A percentile compares a stretch with the other conserved stretches of the same genome.
Conservation (phyloP, 1,139 yeast species). For the Yamadazyma epiphylla region DNA sequence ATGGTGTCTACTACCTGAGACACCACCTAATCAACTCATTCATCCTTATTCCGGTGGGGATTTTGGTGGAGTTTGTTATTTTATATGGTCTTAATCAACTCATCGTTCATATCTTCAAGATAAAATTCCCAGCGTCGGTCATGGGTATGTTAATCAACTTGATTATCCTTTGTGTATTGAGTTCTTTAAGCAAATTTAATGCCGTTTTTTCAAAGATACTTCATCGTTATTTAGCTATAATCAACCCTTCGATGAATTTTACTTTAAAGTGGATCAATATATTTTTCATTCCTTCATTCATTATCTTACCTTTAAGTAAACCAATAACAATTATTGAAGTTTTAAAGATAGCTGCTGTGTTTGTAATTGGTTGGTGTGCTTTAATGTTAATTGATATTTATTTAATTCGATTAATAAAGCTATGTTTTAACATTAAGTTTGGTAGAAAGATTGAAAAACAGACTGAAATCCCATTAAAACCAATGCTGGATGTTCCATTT, state of each 20-base stretch:
- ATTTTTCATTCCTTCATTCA: constrained; percentile 74
- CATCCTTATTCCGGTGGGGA: constrained; percentile 34
- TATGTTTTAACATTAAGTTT: constrained; percentile 14
- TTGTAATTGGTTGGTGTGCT: constrained; percentile 57
- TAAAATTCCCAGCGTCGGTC: constrained; percentile 72
- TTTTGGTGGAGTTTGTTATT: constrained; percentile 29
- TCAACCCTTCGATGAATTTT: constrained; percentile 67
- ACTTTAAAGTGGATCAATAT: constrained; percentile 74
- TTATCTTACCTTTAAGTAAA: constrained; percentile 63
- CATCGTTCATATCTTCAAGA: constrained; percentile 44
- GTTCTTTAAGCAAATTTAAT: constrained; percentile 14
- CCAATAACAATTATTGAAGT: constrained; percentile 66
- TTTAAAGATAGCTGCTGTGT: constrained; percentile 69
- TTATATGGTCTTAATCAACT: constrained; percentile 64
- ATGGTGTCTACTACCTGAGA: constrained; percentile 14
- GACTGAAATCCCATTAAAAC: constrained; percentile 16
- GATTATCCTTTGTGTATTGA: constrained; percentile 39
- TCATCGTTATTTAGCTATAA: constrained; percentile 39
- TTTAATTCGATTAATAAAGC: constrained; percentile 29
- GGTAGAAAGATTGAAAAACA: constrained; percentile 5
- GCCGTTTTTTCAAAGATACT: constrained; percentile 18
- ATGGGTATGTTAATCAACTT: constrained; percentile 68
- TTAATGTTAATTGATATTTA: constrained; percentile 46
- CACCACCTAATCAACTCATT: constrained; percentile 31
- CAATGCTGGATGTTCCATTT: constrained; percentile 9